Base-by-base conservation (phyloP, 257 asterid species). In the Orobanche coerulescens region DNA sequence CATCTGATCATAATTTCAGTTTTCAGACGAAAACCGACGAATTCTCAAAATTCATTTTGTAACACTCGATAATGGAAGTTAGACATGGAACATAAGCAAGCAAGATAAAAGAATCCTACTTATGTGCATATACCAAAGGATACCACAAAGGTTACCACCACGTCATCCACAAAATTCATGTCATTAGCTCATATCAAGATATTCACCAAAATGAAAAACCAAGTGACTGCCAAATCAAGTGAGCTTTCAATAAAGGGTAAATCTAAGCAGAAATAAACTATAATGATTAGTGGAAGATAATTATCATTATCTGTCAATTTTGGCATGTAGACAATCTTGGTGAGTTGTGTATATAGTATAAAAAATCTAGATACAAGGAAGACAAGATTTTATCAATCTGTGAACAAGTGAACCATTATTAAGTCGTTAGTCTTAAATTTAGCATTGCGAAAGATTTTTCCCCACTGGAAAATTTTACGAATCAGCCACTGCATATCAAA, bases 401-500 rank as follows among this genome's bases (percentile, higher is more conserved):
- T 15, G 44, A 5, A n/a, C 37, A 54, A 44, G 70, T 23, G 6
- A 42, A 13, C 30, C n/a, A 16, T 11, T n/a, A 13, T 13, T 44
- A 10, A 43, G 11, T n/a, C 57, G 49, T 4, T 5, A 55, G 10
- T 18, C 6, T 43, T 68, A 39, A 19, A 58, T 16, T 4, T 62
- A 18, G 48, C 33, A 51, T 12, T 42, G 18, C 8, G 25, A 18
- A 14, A 1, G 52, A n/a, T 34, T 57, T 18, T 10, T 18, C 5
- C 15, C n/a, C 23, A 48, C 46, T 20, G 16, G 48, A 47, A 47
- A 30, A 28, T 19, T 62, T 2, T 33, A 54, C 1, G 6, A 9
- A 39, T 15, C 61, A 37, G 30, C 31, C 61, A 39, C 48, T 54
- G 39, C n/a, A 51, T 26, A 64, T 23, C 31, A 28, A 52, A 50